phyloP scores from a whole-genome alignment of 768 basidiomycete genomes.

The Omphalotus guepiniiformis region DNA sequence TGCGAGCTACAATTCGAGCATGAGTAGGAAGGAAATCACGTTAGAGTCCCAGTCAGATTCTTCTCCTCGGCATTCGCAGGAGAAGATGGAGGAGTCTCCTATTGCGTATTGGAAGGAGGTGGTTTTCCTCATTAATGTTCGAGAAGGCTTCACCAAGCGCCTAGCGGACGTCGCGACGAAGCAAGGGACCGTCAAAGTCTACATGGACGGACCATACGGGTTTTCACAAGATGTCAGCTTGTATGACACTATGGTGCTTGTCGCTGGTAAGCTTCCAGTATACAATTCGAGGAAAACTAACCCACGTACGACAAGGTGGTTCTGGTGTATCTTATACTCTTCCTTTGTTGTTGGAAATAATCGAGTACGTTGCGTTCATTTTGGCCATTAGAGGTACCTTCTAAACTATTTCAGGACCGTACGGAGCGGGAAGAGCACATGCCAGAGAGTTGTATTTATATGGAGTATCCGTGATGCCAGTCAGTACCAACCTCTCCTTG shows the following conservation, averaged over 20 bases:
- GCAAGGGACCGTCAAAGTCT: conserved; percentile 30
- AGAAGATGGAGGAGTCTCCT: not conserved
- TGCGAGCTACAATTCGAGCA: conserved; percentile 28
- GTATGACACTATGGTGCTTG: conserved; percentile 40
- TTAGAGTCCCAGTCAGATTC: not conserved
- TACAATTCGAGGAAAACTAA: too few species aligned
- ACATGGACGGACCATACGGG: conserved; percentile 54
- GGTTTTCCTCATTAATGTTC: conserved; percentile 47
- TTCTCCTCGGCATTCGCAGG: not conserved
- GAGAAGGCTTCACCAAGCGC: conserved; percentile 48
- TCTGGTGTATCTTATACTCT: conserved; percentile 41
- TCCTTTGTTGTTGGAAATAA: conserved; percentile 33
- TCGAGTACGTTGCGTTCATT: conserved; percentile 27
- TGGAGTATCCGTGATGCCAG: conserved; percentile 36
- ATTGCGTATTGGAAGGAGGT: conserved; percentile 33
- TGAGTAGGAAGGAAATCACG: conserved; percentile 7
- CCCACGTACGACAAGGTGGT: conserved; percentile 32
- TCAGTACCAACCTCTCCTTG: too few species aligned
- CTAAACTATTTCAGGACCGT: conserved; percentile 2
- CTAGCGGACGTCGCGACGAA: conserved; percentile 26
- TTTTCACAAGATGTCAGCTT: conserved; percentile 29
- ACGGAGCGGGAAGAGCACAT: conserved; percentile 18
- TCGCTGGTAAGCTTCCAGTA: conserved; percentile 38
- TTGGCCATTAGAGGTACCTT: too few species aligned
- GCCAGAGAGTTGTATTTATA: conserved; percentile 30